These are phyloP conservation scores for Emergomyces africanus DNA, from an alignment of 2,329 filamentous ascomycete species.

Conservation along the genomic window DNA sequence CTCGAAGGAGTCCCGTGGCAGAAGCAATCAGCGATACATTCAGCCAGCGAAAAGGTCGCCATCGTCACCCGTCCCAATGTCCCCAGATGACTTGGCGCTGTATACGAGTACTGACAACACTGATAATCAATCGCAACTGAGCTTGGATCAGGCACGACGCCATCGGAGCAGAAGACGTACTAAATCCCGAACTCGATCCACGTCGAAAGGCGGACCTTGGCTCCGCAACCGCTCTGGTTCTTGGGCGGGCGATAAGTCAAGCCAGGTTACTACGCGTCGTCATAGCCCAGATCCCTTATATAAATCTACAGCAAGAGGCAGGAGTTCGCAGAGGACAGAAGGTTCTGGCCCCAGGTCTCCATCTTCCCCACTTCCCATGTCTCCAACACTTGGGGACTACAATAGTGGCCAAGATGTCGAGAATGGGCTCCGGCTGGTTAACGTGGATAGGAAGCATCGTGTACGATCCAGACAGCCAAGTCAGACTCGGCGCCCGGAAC, in stretches of 20 bases:
- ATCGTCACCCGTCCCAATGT: conserved; percentile 89
- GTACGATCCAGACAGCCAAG: conserved; percentile 40
- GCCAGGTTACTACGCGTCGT: conserved; percentile 29
- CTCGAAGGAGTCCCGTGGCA: conserved; percentile 56
- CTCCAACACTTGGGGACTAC: conserved; percentile 40
- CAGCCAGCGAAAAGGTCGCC: conserved; percentile 73
- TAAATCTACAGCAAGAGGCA: conserved; percentile 36
- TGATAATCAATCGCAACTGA: conserved; percentile 30
- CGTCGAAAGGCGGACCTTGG: conserved; percentile 14
- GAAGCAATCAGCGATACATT: conserved; percentile 53
- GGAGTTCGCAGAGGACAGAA: conserved; percentile 48
- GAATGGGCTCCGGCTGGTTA: conserved; percentile 38
- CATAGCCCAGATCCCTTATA: conserved; percentile 22
- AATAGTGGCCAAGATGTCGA: conserved; percentile 49
- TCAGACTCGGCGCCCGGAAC: conserved; percentile 36
- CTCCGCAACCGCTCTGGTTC: conserved; percentile 25
- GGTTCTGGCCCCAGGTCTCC: conserved; percentile 56
- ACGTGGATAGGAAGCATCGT: conserved; percentile 30
- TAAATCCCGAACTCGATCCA: conserved; percentile 17
- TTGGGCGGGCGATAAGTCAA: conserved; percentile 21
- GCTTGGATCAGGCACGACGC: conserved; percentile 15
- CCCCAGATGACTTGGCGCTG: conserved; percentile 59
- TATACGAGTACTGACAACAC: conserved; percentile 32
- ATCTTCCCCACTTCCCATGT: conserved; percentile 67
- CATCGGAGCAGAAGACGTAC: conserved; percentile 27